phyloP scores from a whole-genome alignment of 2,329 filamentous ascomycete species.

The Drechslera avenae region DNA sequence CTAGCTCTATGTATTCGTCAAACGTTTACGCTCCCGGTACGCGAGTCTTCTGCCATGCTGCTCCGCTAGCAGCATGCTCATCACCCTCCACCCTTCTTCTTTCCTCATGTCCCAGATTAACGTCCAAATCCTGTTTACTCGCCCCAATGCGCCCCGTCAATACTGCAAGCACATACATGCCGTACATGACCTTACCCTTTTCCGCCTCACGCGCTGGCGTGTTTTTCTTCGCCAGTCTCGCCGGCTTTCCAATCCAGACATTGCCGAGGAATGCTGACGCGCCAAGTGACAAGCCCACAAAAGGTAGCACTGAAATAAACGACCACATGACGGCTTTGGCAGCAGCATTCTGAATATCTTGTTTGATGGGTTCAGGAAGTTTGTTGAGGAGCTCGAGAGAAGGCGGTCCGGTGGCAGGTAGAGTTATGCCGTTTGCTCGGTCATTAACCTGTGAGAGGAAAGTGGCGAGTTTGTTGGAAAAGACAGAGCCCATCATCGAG shows the following conservation, averaged over 20 bases:
- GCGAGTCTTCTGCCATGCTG: no score
- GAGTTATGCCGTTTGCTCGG: constrained; percentile 24
- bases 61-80: not conserved
- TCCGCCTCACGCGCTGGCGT: constrained; percentile 2
- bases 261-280: constrained; percentile 57
- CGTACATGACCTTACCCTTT: constrained; percentile 30
- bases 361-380: constrained; percentile 47
- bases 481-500: constrained; percentile 71
- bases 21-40: no score
- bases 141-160: constrained; percentile 14
- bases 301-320: constrained; percentile 65
- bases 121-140: constrained; percentile 24
- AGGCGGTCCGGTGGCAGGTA: constrained; percentile 26
- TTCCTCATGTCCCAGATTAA: constrained; percentile 14
- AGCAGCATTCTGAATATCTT: constrained; percentile 51
- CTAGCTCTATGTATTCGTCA: no score
- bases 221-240: constrained; percentile 16
- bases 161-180: constrained; percentile 23
- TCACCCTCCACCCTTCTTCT: not conserved
- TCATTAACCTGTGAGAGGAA: constrained; percentile 33
- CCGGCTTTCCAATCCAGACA: constrained; percentile 55
- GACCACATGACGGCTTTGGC: constrained; percentile 68
- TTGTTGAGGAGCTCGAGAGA: constrained; percentile 45
- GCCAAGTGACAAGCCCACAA: constrained; percentile 58
- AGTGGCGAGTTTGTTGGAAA: constrained; percentile 61